Evolutionary conservation across 495 filamentous ascomycete genomes (phyloP).

Genomic region (Penicillium herquei): DNA sequence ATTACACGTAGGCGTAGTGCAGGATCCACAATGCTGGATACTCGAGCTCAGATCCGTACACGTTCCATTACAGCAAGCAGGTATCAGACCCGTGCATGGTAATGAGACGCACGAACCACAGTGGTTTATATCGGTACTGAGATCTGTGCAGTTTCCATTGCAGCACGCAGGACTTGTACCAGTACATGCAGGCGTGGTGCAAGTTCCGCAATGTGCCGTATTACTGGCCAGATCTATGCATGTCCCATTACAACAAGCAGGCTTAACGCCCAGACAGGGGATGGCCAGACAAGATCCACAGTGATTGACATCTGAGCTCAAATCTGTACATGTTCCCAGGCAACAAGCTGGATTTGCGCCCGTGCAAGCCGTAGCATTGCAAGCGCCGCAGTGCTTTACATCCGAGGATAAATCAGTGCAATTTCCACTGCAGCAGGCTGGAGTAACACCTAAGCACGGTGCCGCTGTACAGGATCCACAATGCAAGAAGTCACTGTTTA

Average conservation of each 20-base stretch:
- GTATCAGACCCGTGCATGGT: conserved; percentile 8
- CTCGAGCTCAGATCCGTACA: conserved; percentile 10
- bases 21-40: conserved; percentile 16
- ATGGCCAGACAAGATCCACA: conserved; percentile 11
- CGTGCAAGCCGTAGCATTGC: conserved; percentile 6
- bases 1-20: conserved; percentile 3
- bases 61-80: conserved; percentile 16
- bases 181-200: conserved; percentile 3
- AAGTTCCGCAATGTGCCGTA: conserved; percentile 10
- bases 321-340: conserved; percentile 14
- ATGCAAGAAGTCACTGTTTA: conserved; percentile 5
- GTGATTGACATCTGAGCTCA: conserved; percentile 1
- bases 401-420: conserved; percentile 10
- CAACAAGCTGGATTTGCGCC: conserved; percentile 13
- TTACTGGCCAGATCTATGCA: conserved; percentile 13
- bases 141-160: conserved; percentile 15
- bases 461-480: conserved; percentile 13
- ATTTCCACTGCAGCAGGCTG: conserved; percentile 10
- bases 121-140: conserved; percentile 6
- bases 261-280: conserved; percentile 9
- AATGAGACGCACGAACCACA: conserved; percentile 14
- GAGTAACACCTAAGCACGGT: conserved; percentile 11
- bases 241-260: conserved; percentile 13
- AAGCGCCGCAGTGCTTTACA: conserved; percentile 6
- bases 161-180: conserved; percentile 17